These are phyloP conservation scores for Pseudogymnoascus sp. DNA, from an alignment of 2,329 filamentous ascomycete species.

Conservation along the genomic window DNA sequence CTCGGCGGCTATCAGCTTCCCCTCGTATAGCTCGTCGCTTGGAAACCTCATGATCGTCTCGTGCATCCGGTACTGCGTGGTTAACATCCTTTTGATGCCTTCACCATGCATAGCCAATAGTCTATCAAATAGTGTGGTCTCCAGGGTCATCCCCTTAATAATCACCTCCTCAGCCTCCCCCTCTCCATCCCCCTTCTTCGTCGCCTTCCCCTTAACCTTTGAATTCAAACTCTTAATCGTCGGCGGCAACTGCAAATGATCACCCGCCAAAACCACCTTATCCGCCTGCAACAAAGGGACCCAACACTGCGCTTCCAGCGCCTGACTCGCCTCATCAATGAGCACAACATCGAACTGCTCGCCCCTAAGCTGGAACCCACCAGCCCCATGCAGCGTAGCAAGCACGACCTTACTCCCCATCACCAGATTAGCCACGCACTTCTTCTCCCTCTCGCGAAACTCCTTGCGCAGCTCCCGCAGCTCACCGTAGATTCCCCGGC, in stretches of 20 bases:
- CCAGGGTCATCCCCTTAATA: slow-evolving; percentile 55
- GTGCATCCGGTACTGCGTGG: slow-evolving; percentile 97
- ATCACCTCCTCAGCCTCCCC: slow-evolving; percentile 29
- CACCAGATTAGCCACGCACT: slow-evolving; percentile 70
- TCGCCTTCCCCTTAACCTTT: slow-evolving; percentile 31
- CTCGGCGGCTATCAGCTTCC: slow-evolving; percentile 71
- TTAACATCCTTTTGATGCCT: slow-evolving; percentile 86
- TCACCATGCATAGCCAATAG: slow-evolving; percentile 73
- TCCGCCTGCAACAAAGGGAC: slow-evolving; percentile 71
- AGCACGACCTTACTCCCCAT: slow-evolving; percentile 77
- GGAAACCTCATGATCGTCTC: slow-evolving; percentile 92
- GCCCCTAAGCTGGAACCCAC: slow-evolving; percentile 70
- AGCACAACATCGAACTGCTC: slow-evolving; percentile 88
- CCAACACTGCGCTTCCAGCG: slow-evolving; percentile 95
- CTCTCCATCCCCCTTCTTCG: slow-evolving; percentile 29
- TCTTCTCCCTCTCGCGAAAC: slow-evolving; percentile 74
- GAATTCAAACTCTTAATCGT: slow-evolving; percentile 76
- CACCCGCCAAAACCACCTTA: slow-evolving; percentile 86
- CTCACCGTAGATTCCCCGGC: slow-evolving; percentile 74
- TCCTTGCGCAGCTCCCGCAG: slow-evolving; percentile 81
- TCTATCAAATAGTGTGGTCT: slow-evolving; percentile 89
- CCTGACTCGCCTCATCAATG: slow-evolving; percentile 93
- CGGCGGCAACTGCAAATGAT: slow-evolving; percentile 88
- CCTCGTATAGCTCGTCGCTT: slow-evolving; percentile 79
- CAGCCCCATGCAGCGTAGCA: slow-evolving; percentile 85